Conservation (phyloP, 257 asterid genomes). For the Lavandula angustifolia region DNA sequence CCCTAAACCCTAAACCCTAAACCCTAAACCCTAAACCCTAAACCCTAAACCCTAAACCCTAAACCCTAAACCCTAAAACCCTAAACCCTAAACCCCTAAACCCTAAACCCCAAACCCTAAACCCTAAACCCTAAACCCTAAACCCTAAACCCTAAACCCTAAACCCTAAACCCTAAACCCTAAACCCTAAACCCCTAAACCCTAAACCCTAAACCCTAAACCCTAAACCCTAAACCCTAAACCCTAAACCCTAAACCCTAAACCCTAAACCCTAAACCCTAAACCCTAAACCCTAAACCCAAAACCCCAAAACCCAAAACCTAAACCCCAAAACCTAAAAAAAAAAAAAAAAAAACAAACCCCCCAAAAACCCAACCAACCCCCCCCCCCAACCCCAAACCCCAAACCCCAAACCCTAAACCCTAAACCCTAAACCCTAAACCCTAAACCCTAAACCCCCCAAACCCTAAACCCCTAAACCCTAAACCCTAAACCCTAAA, state of each 20-base stretch:
- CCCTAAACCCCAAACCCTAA: slow-evolving; percentile 19
- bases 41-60: slow-evolving; percentile 29
- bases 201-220: not conserved
- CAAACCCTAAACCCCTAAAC: slow-evolving; percentile 33
- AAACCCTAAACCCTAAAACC: slow-evolving; percentile 18
- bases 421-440: slow-evolving; percentile 26
- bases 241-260: not conserved
- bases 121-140: not conserved
- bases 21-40: slow-evolving; percentile 23
- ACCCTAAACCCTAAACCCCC: slow-evolving; percentile 12
- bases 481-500: slow-evolving; percentile 38
- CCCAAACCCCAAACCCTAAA: slow-evolving; percentile 21
- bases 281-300: not conserved
- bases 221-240: not conserved
- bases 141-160: not conserved
- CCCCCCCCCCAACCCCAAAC: slow-evolving; percentile 26
- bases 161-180: not conserved
- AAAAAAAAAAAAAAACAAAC: too few species aligned
- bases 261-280: not conserved
- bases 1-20: slow-evolving; percentile 31
- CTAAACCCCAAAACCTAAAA: too few species aligned
- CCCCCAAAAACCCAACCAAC: too few species aligned
- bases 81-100: slow-evolving; percentile 21
- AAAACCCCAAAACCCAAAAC: slow-evolving; percentile 23
- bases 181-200: not conserved